Conservation (phyloP, 768 basidiomycete genomes). For the Termitomyces sp. region DNA sequence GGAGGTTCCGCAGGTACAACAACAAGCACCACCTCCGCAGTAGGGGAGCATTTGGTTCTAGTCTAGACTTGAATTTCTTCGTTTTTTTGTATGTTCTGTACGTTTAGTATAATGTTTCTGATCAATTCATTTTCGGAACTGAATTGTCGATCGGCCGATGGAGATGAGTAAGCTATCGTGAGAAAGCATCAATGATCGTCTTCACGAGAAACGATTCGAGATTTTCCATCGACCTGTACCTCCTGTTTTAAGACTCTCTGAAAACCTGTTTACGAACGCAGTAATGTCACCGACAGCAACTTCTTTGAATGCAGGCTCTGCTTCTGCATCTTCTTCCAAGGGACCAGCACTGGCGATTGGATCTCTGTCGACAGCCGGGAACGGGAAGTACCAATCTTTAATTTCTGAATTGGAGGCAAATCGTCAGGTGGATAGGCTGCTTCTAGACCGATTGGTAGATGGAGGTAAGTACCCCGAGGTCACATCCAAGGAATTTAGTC, state of each 20-base stretch:
- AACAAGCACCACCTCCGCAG: conserved; percentile 11
- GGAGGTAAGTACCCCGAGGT: conserved; percentile 64
- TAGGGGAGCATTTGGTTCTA: not conserved
- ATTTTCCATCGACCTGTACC: not conserved
- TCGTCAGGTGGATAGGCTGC: conserved; percentile 64
- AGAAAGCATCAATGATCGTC: not conserved
- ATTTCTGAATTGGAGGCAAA: conserved; percentile 52
- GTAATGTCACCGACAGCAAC: conserved; percentile 63
- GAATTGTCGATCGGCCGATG: conserved; percentile 1
- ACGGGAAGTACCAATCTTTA: conserved; percentile 73
- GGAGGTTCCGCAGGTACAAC: conserved; percentile 29
- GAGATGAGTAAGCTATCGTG: conserved; percentile 9
- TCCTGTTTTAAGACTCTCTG: not conserved
- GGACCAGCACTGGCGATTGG: conserved; percentile 68
- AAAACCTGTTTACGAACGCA: not conserved
- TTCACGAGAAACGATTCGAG: not conserved
- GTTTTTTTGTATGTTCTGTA: not conserved
- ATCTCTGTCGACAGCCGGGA: conserved; percentile 69
- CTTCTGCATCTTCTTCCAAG: conserved; percentile 23
- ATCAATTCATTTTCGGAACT: not conserved
- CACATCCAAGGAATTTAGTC: not conserved
- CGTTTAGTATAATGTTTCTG: not conserved
- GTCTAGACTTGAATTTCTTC: not conserved
- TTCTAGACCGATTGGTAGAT: conserved; percentile 79
- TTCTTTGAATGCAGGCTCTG: conserved; percentile 20